Base-by-base conservation (phyloP, 2,329 filamentous ascomycete species). In the Cladophialophora yegresii region DNA sequence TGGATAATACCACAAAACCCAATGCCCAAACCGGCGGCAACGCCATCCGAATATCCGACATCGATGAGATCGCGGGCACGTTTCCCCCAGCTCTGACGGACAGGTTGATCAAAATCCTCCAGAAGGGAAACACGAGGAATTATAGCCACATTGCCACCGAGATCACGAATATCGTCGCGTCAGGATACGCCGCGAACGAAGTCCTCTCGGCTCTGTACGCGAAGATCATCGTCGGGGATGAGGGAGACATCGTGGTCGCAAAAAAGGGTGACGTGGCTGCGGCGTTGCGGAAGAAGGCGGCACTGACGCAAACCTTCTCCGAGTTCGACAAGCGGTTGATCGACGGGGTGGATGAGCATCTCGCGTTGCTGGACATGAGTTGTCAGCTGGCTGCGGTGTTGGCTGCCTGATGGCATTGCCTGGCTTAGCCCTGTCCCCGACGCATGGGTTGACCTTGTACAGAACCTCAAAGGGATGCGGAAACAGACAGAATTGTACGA, bases 51-150 rank as follows among this genome's bases (percentile, higher is more conserved):
- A 84, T 93, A 43, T 86, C 86, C 71, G 91, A 87, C 58, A 86
- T 99, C 54, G 91, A 98, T 75, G 95, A 99, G 72, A 99, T 99
- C 75, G 93, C 95, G 0, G 95, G 96, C 61, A 92, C 98, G 2
- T 93, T 99, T 70, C 95, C 96, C 0, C 84, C 88, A 13, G 72
- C 76, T 10, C 91, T 92, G 1, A 86, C 99, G 56, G 84, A 89
- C 61, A 78, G 77, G 8, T 82, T 99, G 16, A 81, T 91, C 12
- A 79, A 50, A 22, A 54, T 66, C 8, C 62, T 71, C 3, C 86
- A 65, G 89, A 92, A 20, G 90, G 98, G 80, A 89, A 90, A 70
- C 91, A 92, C 4, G 84, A 81, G 69, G 84, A 84, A 26, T 50
- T 99, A 96, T 73, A 84, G 87, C 65, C 83, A 85, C 12, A 85